Conservation (phyloP, 345 rosid genomes). For the Camelina sativa region DNA sequence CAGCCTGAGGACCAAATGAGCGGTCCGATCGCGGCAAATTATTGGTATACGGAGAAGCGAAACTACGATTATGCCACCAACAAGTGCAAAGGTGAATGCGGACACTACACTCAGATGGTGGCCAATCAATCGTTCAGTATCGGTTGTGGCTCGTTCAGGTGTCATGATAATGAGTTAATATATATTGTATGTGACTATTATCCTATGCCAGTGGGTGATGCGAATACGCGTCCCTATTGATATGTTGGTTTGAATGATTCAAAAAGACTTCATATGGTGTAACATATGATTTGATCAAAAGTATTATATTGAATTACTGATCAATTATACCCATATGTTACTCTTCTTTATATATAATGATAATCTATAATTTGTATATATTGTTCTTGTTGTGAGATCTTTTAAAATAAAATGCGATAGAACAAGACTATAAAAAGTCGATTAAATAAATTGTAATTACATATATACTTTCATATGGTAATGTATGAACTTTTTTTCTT, state of each 20-base stretch:
- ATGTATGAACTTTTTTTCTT: not conserved
- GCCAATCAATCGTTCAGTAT: slow-evolving; percentile 57
- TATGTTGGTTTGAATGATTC: not conserved
- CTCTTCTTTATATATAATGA: too few species aligned
- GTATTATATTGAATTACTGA: not conserved
- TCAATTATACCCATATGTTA: too few species aligned
- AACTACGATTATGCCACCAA: slow-evolving; percentile 57
- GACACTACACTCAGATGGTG: slow-evolving; percentile 77
- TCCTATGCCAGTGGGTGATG: slow-evolving; percentile 48
- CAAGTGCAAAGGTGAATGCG: slow-evolving; percentile 51
- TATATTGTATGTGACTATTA: slow-evolving; percentile 63
- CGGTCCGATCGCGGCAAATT: slow-evolving; percentile 48
- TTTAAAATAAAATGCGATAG: not conserved
- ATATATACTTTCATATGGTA: not conserved
- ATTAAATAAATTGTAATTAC: not conserved
- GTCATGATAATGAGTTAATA: slow-evolving; percentile 53
- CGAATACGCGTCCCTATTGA: slow-evolving; percentile 40
- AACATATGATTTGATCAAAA: slow-evolving; percentile 1
- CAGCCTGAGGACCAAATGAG: slow-evolving; percentile 36
- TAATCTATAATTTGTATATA: slow-evolving; percentile 8
- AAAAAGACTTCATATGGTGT: not conserved
- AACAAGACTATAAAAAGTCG: not conserved
- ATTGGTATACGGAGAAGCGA: slow-evolving; percentile 62
- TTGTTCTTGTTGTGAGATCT: not conserved
- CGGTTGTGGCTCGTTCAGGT: slow-evolving; percentile 69